Evolutionary conservation across 352 stramenopile genomes (phyloP).

Genomic region (Globisporangium nagaii): DNA sequence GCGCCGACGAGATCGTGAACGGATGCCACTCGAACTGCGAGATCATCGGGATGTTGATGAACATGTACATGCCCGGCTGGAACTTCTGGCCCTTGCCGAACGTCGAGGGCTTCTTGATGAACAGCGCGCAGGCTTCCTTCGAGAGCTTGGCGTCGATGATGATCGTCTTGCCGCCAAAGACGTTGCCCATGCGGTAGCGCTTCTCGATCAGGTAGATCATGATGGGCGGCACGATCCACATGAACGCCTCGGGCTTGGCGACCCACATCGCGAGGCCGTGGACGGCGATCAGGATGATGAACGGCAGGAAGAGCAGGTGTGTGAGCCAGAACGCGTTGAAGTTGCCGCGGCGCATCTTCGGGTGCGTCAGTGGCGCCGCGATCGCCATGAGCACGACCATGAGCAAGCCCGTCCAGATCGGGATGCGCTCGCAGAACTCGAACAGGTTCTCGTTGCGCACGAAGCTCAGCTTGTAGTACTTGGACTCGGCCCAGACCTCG

Average conservation of each 20-base stretch:
- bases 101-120: constrained; percentile 51
- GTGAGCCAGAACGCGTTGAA: constrained; percentile 70
- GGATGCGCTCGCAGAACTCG: constrained; percentile 35
- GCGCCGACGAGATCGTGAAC: constrained; percentile 86
- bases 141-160: constrained; percentile 45
- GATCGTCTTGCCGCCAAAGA: constrained; percentile 44
- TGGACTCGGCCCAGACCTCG: constrained; percentile 34
- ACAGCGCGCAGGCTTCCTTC: constrained; percentile 53
- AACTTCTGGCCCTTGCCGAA: constrained; percentile 50
- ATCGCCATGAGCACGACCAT: constrained; percentile 56
- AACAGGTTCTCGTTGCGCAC: constrained; percentile 44
- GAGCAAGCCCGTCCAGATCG: constrained; percentile 53
- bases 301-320: constrained; percentile 61
- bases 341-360: constrained; percentile 42
- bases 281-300: constrained; percentile 57
- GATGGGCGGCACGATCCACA: constrained; percentile 50
- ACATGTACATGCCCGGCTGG: constrained; percentile 77
- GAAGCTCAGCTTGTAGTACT: constrained; percentile 40
- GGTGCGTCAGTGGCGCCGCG: constrained; percentile 37
- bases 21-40: constrained; percentile 84
- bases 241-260: constrained; percentile 39
- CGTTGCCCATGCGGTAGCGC: constrained; percentile 47
- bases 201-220: constrained; percentile 61
- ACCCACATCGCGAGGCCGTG: constrained; percentile 66
- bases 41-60: constrained; percentile 74